phyloP scores from a whole-genome alignment of 2,329 filamentous ascomycete genomes.

The Diaporthe destruens region DNA sequence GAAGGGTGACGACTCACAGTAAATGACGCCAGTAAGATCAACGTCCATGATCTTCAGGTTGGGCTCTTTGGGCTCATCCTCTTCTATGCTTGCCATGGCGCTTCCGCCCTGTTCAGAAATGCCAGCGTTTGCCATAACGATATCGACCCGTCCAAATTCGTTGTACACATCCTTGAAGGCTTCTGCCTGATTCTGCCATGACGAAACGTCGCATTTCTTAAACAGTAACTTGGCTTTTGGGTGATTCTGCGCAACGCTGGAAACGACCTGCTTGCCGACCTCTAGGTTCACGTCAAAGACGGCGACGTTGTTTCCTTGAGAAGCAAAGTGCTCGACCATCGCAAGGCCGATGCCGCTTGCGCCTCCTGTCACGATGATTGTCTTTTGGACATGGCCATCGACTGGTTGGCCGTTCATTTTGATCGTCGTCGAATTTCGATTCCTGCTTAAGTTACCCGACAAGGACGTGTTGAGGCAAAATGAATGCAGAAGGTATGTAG shows the following conservation, averaged over 20 bases:
- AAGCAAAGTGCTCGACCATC: slow-evolving; percentile 53
- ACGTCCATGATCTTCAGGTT: slow-evolving; percentile 54
- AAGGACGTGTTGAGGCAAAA: neutral
- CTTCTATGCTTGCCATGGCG: slow-evolving; percentile 46
- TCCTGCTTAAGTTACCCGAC: too few relatives aligned
- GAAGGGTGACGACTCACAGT: slow-evolving; percentile 52
- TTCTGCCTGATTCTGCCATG: slow-evolving; percentile 51
- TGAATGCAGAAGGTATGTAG: neutral
- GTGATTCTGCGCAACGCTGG: slow-evolving; percentile 46
- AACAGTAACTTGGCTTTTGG: slow-evolving; percentile 48
- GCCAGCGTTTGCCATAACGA: slow-evolving; percentile 64
- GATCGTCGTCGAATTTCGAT: too few relatives aligned
- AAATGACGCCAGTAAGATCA: slow-evolving; percentile 56
- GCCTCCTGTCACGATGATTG: slow-evolving; percentile 52
- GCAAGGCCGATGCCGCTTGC: slow-evolving; percentile 53
- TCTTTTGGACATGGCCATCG: slow-evolving; percentile 38
- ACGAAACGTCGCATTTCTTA: slow-evolving; percentile 53
- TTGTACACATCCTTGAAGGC: slow-evolving; percentile 47
- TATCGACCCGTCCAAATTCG: slow-evolving; percentile 52
- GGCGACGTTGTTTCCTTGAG: slow-evolving; percentile 49
- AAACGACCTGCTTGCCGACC: slow-evolving; percentile 45
- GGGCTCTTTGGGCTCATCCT: slow-evolving; percentile 51
- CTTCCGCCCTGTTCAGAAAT: slow-evolving; percentile 57
- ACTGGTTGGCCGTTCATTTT: neutral
- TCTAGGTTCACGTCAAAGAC: slow-evolving; percentile 51